Base-by-base conservation (phyloP, 805 yeast species). In the Candida nemodendra region DNA sequence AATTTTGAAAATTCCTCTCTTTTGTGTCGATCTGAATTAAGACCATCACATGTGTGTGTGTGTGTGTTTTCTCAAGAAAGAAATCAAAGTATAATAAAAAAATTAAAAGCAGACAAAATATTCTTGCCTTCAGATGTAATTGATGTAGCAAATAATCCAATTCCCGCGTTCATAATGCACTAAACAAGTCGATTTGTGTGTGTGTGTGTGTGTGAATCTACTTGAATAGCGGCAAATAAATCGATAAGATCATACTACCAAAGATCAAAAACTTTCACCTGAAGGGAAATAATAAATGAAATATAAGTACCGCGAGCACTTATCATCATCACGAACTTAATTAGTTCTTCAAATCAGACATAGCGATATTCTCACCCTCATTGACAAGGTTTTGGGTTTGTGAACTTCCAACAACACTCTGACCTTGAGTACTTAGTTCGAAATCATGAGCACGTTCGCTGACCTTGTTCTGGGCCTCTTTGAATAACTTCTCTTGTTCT, bases 401-500 rank as follows among this genome's bases (percentile, higher is more conserved):
- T 8, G 13, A 29, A 22, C 25, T 32, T 16, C 19, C 41, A 11
- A 8, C 28, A 23, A 38, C 38, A 21, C 24, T 11, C 9, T 21
- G 24, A 21, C 9, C 24, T 21, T 21, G 9, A 21, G 9, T 11
- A 11, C 24, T 21, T 11, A 21, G 9, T 11, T 21, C 24, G 11
- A 21, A 11, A 21, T 21, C 24, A 21, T 21, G 24, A n/a, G 46
- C 46, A 37, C 53, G 60, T 26, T 39, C 35, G 61, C 46, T 37
- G 16, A 56, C 41, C 24, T 58, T 47, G 14, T 13, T 28, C 31
- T 69, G 65, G 36, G 74, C 72, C 39, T 67, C 54, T 9, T 50
- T 53, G 55, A 82, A 79, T 54, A 83, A 66, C 28, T 63, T 72
- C 11, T 68, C 72, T 50, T 73, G 68, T 62, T 82, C 76, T n/a